These are phyloP conservation scores for Rhododendron williamsianum DNA, from an alignment of 148 eudicot genomes.

Conservation along the genomic window DNA sequence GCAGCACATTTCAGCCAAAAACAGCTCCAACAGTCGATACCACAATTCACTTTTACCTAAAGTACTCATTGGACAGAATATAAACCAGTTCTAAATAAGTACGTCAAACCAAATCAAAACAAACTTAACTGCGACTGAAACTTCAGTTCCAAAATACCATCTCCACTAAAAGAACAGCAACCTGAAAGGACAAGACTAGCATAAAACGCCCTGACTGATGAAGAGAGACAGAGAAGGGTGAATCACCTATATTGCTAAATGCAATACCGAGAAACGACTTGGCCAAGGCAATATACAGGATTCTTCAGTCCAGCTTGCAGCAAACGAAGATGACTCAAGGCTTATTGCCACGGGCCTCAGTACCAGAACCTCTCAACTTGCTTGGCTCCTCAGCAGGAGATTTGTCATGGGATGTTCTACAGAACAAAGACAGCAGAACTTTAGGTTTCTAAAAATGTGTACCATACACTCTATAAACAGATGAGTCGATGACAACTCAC, in stretches of 20 bases:
- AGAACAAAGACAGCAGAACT: conserved; percentile 12
- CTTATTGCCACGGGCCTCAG: conserved; percentile 52
- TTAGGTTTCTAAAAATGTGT: background rate
- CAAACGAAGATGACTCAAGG: conserved; percentile 24
- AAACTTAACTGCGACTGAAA: conserved; percentile 51
- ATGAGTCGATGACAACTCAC: conserved; percentile 33
- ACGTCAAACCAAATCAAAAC: conserved; percentile 31
- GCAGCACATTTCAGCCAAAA: background rate
- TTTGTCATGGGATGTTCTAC: conserved; percentile 52
- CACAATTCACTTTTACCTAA: conserved; percentile 4
- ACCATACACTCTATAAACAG: background rate
- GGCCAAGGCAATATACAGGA: conserved; percentile 12
- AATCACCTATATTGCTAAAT: conserved; percentile 50
- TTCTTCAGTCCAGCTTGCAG: conserved; percentile 15
- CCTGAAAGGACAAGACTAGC: conserved; percentile 62
- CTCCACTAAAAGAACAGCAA: conserved; percentile 55
- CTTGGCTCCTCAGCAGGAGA: conserved; percentile 44
- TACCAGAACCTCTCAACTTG: conserved; percentile 42
- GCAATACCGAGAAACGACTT: conserved; percentile 29
- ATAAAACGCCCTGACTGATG: conserved; percentile 52
- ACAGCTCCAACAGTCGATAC: background rate
- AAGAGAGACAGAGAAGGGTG: conserved; percentile 40
- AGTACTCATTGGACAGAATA: conserved; percentile 15
- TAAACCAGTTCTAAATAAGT: conserved; percentile 18
- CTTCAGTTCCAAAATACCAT: conserved; percentile 48